Evolutionary conservation across 352 stramenopile genomes (phyloP).

Genomic region (Pythium coloratum): DNA sequence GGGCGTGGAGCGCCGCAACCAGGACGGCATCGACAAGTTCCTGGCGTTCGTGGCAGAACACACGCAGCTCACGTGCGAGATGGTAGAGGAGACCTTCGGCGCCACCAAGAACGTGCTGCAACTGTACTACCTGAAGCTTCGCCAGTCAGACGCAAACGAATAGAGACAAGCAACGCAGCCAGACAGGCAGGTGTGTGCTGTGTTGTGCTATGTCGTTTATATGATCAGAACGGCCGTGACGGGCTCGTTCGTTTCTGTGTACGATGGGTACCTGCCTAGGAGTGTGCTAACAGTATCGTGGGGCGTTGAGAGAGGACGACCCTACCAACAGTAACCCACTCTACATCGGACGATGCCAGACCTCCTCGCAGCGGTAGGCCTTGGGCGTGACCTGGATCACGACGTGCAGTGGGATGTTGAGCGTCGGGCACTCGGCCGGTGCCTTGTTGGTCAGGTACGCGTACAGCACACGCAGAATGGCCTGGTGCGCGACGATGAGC

Average conservation of each 20-base stretch:
- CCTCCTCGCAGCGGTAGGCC: conserved; percentile 94
- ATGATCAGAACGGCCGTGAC: not conserved
- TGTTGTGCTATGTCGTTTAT: conserved; percentile 2
- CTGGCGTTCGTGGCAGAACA: conserved; percentile 52
- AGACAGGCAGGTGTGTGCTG: not conserved
- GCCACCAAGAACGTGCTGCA: conserved; percentile 64
- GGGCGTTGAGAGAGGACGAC: not conserved
- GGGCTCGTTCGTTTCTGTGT: not conserved
- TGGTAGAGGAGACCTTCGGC: conserved; percentile 45
- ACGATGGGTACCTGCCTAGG: no score
- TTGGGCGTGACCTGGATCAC: conserved; percentile 95
- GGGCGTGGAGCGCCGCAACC: conserved; percentile 75
- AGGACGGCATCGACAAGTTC: conserved; percentile 82
- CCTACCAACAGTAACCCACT: not conserved
- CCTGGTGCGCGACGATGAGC: conserved; percentile 95
- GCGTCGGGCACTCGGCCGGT: conserved; percentile 90
- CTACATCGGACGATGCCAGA: conserved; percentile 90
- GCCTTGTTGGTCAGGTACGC: conserved; percentile 95
- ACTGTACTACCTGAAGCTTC: conserved; percentile 63
- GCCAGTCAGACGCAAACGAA: not conserved
- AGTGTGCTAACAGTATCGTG: not conserved
- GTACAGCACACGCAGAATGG: conserved; percentile 95
- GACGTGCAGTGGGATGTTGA: conserved; percentile 93
- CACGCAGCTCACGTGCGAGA: conserved; percentile 46
- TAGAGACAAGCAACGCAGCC: not conserved